phyloP scores from a whole-genome alignment of 2,329 filamentous ascomycete genomes.

The Talaromyces sp. region DNA sequence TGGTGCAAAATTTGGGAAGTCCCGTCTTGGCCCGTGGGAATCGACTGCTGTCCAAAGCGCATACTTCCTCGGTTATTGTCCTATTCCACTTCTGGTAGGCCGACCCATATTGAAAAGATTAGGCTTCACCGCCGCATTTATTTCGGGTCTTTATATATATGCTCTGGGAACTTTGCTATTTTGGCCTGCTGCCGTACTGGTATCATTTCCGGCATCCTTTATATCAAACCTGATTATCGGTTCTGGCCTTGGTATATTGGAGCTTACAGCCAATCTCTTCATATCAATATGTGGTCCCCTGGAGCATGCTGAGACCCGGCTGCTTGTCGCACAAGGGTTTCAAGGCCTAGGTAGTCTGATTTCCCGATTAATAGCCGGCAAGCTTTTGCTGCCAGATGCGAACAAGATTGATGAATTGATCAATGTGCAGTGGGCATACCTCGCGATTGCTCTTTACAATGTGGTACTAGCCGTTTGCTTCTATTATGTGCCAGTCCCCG shows the following conservation, averaged over 20 bases:
- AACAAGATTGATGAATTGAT: conserved; percentile 47
- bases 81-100: neutral
- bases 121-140: conserved; percentile 1
- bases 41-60: neutral
- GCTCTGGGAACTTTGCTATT: neutral
- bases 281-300: conserved; percentile 1
- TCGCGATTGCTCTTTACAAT: conserved; percentile 56
- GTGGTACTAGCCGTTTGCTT: conserved; percentile 53
- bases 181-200: neutral
- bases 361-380: conserved; percentile 53
- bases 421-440: conserved; percentile 59
- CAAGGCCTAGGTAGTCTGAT: conserved; percentile 56
- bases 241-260: conserved; percentile 5
- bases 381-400: conserved; percentile 49
- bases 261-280: conserved; percentile 1
- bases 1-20: neutral
- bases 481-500: conserved; percentile 57
- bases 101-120: conserved; percentile 1
- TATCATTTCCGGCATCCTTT: neutral
- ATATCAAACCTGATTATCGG: conserved; percentile 3
- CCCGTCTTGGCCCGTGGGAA: neutral
- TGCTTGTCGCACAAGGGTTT: conserved; percentile 57
- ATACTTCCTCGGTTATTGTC: neutral
- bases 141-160: conserved; percentile 5
- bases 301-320: conserved; percentile 1